These are phyloP conservation scores for Furcasterigmium furcatum DNA, from an alignment of 2,329 filamentous ascomycete genomes.

Conservation along the genomic window DNA sequence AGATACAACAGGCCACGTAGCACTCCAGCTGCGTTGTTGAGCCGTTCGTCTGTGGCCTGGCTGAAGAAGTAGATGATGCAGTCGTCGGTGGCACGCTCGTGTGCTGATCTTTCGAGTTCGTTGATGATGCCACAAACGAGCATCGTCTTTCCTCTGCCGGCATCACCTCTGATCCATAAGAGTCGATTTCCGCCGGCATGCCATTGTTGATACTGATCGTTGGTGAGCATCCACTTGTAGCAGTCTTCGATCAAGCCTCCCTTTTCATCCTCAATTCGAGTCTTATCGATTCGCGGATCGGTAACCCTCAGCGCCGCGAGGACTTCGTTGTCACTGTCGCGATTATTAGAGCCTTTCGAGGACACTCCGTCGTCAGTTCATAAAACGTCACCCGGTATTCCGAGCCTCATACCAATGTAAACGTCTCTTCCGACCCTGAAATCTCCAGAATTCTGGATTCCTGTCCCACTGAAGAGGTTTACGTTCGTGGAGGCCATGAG, in stretches of 20 bases:
- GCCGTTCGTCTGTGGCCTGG: slow-evolving; percentile 27
- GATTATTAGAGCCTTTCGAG: no score
- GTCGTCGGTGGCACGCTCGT: neutral
- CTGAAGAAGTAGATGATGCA: slow-evolving; percentile 33
- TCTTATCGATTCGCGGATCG: neutral
- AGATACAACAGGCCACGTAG: slow-evolving; percentile 38
- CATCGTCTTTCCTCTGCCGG: slow-evolving; percentile 34
- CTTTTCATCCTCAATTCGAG: slow-evolving; percentile 15
- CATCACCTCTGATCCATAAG: slow-evolving; percentile 29
- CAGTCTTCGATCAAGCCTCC: slow-evolving; percentile 20
- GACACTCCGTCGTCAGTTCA: neutral
- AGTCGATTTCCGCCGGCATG: slow-evolving; percentile 15
- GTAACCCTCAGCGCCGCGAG: slow-evolving; percentile 9
- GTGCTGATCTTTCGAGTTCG: slow-evolving; percentile 14
- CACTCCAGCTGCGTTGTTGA: slow-evolving; percentile 34
- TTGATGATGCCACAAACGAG: slow-evolving; percentile 22
- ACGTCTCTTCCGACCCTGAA: neutral
- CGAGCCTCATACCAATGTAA: neutral
- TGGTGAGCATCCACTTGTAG: slow-evolving; percentile 27
- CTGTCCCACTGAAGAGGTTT: no score
- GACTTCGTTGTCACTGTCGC: neutral
- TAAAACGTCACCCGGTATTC: neutral
- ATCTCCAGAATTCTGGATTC: neutral
- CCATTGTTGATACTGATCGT: slow-evolving; percentile 22
- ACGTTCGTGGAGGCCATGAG: no score